A percentile compares a stretch with the other conserved stretches of the same genome.
Evolutionary conservation across 2,329 filamentous ascomycete genomes (phyloP).

Genomic region (Amylocarpus encephaloides): DNA sequence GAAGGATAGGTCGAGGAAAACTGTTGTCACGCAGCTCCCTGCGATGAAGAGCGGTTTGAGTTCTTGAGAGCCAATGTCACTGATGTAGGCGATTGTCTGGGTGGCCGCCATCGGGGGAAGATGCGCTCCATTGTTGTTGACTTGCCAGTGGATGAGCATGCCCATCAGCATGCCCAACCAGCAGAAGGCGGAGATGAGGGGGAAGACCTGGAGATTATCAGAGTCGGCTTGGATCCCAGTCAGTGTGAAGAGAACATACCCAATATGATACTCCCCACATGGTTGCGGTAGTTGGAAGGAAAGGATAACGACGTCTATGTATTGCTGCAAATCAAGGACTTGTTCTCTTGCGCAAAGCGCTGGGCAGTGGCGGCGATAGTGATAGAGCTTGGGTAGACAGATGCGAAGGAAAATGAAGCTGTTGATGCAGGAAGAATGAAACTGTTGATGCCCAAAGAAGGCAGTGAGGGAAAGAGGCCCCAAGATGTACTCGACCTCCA

Average conservation of each 20-base stretch:
- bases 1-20: conserved; percentile 78
- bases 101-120: conserved; percentile 53
- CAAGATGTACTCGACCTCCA: too few species aligned
- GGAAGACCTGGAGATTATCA: conserved; percentile 46
- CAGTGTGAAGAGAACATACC: conserved; percentile 37
- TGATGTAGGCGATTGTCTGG: conserved; percentile 67
- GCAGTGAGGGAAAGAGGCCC: too few species aligned
- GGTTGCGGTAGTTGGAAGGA: conserved; percentile 4
- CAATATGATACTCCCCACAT: conserved; percentile 35
- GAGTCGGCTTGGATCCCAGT: neutral
- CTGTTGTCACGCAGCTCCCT: conserved; percentile 62
- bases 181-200: conserved; percentile 58
- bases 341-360: neutral
- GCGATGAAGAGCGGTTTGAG: conserved; percentile 76
- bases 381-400: too few species aligned
- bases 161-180: conserved; percentile 28
- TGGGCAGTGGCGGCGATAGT: neutral
- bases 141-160: conserved; percentile 47
- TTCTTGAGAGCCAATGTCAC: conserved; percentile 53
- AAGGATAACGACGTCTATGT: neutral
- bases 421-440: neutral
- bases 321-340: neutral
- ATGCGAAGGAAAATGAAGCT: neutral
- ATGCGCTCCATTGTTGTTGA: conserved; percentile 41
- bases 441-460: too few species aligned